These are phyloP conservation scores for Didymella glomerata DNA, from an alignment of 2,329 filamentous ascomycete species.

Conservation along the genomic window DNA sequence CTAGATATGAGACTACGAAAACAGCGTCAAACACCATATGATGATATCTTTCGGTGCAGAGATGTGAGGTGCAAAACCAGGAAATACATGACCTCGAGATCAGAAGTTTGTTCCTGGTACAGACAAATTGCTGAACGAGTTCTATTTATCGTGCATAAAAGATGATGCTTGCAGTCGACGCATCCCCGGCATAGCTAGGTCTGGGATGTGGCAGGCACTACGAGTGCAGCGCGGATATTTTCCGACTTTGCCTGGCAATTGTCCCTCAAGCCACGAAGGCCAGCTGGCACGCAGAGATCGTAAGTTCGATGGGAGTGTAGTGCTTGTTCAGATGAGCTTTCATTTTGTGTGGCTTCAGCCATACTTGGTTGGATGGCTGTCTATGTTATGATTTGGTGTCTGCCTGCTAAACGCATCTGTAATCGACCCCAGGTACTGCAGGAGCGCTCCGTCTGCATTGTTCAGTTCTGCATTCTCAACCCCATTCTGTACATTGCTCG, in stretches of 20 bases:
- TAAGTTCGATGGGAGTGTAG: not conserved
- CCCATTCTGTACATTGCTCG: constrained; percentile 22
- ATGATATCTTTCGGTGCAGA: not conserved
- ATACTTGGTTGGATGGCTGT: not conserved
- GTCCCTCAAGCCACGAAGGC: too few species aligned
- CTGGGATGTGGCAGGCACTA: not conserved
- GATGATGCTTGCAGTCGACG: not conserved
- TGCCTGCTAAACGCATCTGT: not conserved
- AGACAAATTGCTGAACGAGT: not conserved
- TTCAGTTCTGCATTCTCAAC: not conserved
- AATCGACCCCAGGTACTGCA: not conserved
- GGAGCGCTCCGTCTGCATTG: not conserved
- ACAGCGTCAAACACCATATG: not conserved
- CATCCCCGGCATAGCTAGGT: not conserved
- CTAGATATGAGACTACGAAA: constrained; percentile 1
- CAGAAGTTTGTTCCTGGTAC: not conserved
- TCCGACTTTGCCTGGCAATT: not conserved
- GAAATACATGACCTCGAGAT: not conserved
- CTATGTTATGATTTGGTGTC: not conserved
- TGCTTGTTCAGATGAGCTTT: not conserved
- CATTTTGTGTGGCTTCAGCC: constrained; percentile 1
- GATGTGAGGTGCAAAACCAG: not conserved
- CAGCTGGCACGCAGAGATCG: not conserved
- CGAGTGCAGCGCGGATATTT: not conserved
- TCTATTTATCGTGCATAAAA: not conserved